Evolutionary conservation across 176 grass and related monocot genomes (phyloP).

Genomic region (Aegilops umbellulata): DNA sequence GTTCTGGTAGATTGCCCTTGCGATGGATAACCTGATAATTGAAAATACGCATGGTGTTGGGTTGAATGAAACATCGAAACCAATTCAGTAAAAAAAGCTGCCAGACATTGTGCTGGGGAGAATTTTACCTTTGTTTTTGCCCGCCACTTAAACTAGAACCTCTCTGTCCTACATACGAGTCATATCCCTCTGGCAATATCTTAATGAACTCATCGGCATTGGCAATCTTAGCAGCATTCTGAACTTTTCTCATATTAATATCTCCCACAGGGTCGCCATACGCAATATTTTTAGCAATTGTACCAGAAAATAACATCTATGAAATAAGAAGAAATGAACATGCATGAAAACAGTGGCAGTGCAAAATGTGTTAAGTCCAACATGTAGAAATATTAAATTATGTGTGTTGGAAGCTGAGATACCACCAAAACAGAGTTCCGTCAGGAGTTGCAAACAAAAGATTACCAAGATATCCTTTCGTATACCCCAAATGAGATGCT

Average conservation of each 20-base stretch:
- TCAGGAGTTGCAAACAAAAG: neutral
- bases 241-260: constrained; percentile 43
- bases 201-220: constrained; percentile 79
- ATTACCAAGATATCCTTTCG: neutral
- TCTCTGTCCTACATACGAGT: constrained; percentile 64
- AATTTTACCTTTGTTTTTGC: constrained; percentile 69
- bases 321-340: constrained; percentile 17
- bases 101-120: neutral
- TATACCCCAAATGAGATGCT: neutral
- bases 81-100: neutral
- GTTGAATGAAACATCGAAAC: neutral
- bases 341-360: constrained; percentile 2
- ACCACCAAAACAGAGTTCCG: neutral
- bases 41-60: constrained; percentile 20
- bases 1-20: constrained; percentile 73
- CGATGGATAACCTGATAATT: constrained; percentile 55
- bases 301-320: constrained; percentile 85
- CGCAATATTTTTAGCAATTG: constrained; percentile 80
- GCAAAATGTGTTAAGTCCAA: neutral
- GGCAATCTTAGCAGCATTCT: constrained; percentile 74
- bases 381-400: neutral
- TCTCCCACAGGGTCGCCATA: constrained; percentile 55
- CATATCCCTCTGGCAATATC: constrained; percentile 55
- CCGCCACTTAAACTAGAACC: constrained; percentile 70
- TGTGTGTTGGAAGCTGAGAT: neutral